Evolutionary conservation across 345 rosid genomes (phyloP).

Genomic region (Clausena lansium): DNA sequence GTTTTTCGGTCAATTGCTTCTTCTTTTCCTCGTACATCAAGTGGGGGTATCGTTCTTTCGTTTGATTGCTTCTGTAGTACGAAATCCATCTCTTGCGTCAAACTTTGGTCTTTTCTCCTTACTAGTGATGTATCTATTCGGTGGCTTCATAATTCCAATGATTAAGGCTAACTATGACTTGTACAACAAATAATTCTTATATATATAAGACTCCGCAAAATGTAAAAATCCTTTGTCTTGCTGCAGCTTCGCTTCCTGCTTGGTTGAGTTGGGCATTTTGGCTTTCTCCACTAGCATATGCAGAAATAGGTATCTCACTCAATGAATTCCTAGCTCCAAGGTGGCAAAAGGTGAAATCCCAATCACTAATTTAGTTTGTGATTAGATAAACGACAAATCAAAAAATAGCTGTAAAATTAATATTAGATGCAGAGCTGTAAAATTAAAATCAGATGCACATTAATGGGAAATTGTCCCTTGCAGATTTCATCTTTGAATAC

Average conservation of each 20-base stretch:
- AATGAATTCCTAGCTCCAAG: constrained; percentile 57
- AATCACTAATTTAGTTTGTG: background rate
- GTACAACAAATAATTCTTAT: background rate
- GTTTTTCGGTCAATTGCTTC: constrained; percentile 41
- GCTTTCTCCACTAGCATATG: constrained; percentile 50
- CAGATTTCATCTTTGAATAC: constrained; percentile 37
- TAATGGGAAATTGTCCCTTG: constrained; percentile 2
- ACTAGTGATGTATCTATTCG: constrained; percentile 28
- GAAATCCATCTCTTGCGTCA: constrained; percentile 33
- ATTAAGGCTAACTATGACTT: constrained; percentile 28
- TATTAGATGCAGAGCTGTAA: background rate
- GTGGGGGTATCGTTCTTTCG: constrained; percentile 44
- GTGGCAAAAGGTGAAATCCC: constrained; percentile 46
- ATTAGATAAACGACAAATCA: background rate
- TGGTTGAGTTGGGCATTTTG: constrained; percentile 57
- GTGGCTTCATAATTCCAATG: constrained; percentile 49
- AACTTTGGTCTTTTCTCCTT: constrained; percentile 16
- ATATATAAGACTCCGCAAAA: background rate
- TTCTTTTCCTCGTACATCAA: constrained; percentile 49
- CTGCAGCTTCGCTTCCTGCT: constrained; percentile 45
- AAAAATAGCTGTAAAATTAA: background rate
- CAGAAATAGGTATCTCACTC: constrained; percentile 37
- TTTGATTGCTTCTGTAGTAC: constrained; percentile 37
- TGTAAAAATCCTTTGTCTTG: background rate
- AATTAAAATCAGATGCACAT: background rate